phyloP scores from a whole-genome alignment of 1,284 basidiomycete species.

The Ustilago loliicola region DNA sequence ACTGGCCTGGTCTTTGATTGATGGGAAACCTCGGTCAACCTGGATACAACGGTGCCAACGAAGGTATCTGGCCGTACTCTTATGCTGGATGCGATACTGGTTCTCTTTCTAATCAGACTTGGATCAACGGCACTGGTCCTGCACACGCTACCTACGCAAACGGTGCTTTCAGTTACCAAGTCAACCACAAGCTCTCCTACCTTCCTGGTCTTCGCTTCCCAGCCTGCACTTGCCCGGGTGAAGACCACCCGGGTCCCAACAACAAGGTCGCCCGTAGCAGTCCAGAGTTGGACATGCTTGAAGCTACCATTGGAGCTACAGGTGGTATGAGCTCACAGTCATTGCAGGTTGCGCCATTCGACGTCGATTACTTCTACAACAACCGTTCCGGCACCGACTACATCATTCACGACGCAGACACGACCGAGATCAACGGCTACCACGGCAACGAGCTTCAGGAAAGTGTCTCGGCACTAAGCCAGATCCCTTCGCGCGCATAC shows the following conservation, averaged over 20 bases:
- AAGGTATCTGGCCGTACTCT: slow-evolving; percentile 70
- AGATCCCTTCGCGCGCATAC: slow-evolving; percentile 54
- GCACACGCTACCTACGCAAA: slow-evolving; percentile 37
- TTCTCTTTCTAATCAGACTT: slow-evolving; percentile 56
- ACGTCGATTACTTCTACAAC: slow-evolving; percentile 58
- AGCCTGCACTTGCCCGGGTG: slow-evolving; percentile 58
- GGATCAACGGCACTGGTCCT: slow-evolving; percentile 47
- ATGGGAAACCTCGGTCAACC: slow-evolving; percentile 64
- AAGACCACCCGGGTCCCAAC: slow-evolving; percentile 62
- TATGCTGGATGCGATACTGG: slow-evolving; percentile 69
- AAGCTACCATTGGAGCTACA: slow-evolving; percentile 73
- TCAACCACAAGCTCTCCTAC: slow-evolving; percentile 36
- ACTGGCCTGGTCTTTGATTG: slow-evolving; percentile 71
- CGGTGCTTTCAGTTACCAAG: slow-evolving; percentile 20
- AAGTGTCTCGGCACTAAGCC: slow-evolving; percentile 54
- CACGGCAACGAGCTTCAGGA: slow-evolving; percentile 64
- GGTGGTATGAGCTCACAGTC: slow-evolving; percentile 58
- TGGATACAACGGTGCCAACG: slow-evolving; percentile 66
- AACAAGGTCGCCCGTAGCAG: slow-evolving; percentile 58
- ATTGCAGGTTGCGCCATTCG: slow-evolving; percentile 68
- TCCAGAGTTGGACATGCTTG: slow-evolving; percentile 69
- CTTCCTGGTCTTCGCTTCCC: slow-evolving; percentile 60
- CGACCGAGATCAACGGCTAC: slow-evolving; percentile 59
- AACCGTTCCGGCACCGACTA: slow-evolving; percentile 24
- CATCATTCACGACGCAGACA: slow-evolving; percentile 44